These are phyloP conservation scores for Boletus coccyginus DNA, from an alignment of 768 basidiomycete genomes.

Conservation along the genomic window DNA sequence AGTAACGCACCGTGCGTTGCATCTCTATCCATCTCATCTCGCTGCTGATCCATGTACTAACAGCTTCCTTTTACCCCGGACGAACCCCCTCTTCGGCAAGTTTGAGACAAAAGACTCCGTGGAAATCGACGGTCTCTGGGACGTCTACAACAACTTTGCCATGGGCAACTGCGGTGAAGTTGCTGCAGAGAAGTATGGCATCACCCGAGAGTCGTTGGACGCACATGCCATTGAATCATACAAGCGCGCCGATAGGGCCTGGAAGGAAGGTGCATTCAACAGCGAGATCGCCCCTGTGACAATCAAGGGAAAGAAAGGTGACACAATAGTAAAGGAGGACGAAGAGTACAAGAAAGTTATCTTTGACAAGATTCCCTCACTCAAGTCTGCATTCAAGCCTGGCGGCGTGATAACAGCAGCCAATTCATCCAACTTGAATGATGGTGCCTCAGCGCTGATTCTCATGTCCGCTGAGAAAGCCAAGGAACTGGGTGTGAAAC, in stretches of 20 bases:
- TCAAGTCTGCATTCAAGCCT: constrained; percentile 87
- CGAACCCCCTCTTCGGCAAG: constrained; percentile 85
- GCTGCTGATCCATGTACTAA: background rate
- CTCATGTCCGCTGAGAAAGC: constrained; percentile 94
- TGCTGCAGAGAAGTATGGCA: constrained; percentile 76
- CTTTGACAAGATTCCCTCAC: constrained; percentile 87
- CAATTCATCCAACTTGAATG: constrained; percentile 92
- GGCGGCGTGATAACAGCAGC: constrained; percentile 93
- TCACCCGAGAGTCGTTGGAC: constrained; percentile 87
- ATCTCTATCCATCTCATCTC: background rate
- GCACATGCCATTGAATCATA: constrained; percentile 93
- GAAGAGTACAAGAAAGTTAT: constrained; percentile 98
- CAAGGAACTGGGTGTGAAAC: constrained; percentile 84
- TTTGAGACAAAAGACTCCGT: constrained; percentile 85
- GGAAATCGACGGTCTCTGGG: constrained; percentile 91
- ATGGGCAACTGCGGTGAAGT: constrained; percentile 98
- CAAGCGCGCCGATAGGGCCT: constrained; percentile 87
- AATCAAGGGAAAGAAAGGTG: constrained; percentile 93
- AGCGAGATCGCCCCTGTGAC: constrained; percentile 88
- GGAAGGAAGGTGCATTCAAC: constrained; percentile 81
- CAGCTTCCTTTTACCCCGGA: constrained; percentile 80
- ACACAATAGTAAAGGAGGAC: constrained; percentile 86
- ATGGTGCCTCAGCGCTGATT: constrained; percentile 94
- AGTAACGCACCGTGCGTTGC: constrained; percentile 90
- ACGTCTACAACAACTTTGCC: constrained; percentile 95